Percentiles rank a stretch among this genome's conserved stretches.
These are phyloP conservation scores for Cryomyces minteri DNA, from an alignment of 495 filamentous ascomycete species.

Conservation along the genomic window DNA sequence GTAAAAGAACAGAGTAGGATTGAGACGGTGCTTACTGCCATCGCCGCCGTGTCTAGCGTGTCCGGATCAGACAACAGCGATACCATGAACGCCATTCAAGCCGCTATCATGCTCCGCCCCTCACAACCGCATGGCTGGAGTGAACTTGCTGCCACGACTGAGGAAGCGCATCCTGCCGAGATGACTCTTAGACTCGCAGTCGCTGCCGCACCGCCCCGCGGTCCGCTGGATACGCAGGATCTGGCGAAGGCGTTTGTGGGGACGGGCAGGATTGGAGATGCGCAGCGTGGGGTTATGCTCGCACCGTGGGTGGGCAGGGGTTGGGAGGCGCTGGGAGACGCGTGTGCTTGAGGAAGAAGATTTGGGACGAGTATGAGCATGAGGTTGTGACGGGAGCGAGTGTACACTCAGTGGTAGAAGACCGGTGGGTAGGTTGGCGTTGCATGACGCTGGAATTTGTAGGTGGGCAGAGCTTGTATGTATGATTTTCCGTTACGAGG, in stretches of 20 bases:
- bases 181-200: conserved; percentile 71
- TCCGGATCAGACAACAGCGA: conserved; percentile 8
- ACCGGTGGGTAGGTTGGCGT: too few relatives aligned
- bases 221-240: conserved; percentile 45
- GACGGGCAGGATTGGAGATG: conserved; percentile 49
- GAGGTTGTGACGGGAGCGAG: too few relatives aligned
- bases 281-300: conserved; percentile 57
- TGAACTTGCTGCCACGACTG: conserved; percentile 34
- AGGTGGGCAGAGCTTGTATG: too few relatives aligned
- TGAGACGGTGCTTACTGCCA: conserved; percentile 36
- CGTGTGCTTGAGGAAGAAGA: too few relatives aligned
- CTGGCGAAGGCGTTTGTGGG: conserved; percentile 62
- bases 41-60: conserved; percentile 19
- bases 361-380: too few relatives aligned
- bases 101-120: conserved; percentile 61
- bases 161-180: conserved; percentile 42
- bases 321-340: conserved; percentile 33
- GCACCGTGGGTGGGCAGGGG: conserved; percentile 58
- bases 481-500: too few relatives aligned
- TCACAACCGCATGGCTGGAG: conserved; percentile 61
- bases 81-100: conserved; percentile 25
- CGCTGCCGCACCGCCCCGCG: conserved; percentile 49
- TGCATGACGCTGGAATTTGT: too few relatives aligned
- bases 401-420: too few relatives aligned
- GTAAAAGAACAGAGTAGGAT: conserved; percentile 30